Conservation (phyloP, 1,284 basidiomycete genomes). For the Fomitopsis schrenkii region DNA sequence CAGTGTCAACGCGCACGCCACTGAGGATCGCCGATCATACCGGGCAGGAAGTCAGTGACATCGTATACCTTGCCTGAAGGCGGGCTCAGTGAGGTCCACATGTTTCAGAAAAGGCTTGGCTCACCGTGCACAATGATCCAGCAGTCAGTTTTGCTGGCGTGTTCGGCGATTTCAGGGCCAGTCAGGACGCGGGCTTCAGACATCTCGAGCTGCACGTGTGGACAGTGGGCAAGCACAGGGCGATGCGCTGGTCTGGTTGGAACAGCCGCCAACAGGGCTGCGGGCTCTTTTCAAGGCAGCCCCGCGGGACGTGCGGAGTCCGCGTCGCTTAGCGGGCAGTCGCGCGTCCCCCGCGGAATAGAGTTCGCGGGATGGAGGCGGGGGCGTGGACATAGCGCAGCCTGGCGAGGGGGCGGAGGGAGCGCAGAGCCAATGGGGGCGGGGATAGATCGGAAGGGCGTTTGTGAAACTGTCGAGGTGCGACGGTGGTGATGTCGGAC, state of each 20-base stretch:
- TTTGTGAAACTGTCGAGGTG: not conserved
- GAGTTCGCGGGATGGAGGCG: not conserved
- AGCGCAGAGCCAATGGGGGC: constrained; percentile 3
- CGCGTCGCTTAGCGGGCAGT: not conserved
- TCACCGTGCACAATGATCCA: constrained; percentile 74
- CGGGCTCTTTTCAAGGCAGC: constrained; percentile 15
- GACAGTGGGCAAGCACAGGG: not conserved
- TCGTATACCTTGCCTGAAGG: constrained; percentile 61
- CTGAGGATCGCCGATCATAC: constrained; percentile 24
- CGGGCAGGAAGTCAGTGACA: constrained; percentile 63
- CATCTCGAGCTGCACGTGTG: constrained; percentile 12
- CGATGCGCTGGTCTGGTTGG: not conserved
- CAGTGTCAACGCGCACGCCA: not conserved
- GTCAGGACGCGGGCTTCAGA: constrained; percentile 22
- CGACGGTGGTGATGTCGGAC: not conserved
- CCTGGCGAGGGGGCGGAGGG: not conserved
- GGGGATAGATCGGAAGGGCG: constrained; percentile 1
- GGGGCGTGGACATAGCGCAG: not conserved
- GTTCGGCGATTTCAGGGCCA: constrained; percentile 25
- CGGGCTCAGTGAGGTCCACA: not conserved
- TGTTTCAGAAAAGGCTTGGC: constrained; percentile 9
- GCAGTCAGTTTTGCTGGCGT: constrained; percentile 51
- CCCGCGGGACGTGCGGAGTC: constrained; percentile 13
- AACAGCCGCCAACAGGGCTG: not conserved
- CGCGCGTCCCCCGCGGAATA: not conserved